A percentile compares a stretch with the other conserved stretches of the same genome.
Evolutionary conservation across 352 stramenopile species (phyloP).

Genomic region (Globisporangium nodosum): DNA sequence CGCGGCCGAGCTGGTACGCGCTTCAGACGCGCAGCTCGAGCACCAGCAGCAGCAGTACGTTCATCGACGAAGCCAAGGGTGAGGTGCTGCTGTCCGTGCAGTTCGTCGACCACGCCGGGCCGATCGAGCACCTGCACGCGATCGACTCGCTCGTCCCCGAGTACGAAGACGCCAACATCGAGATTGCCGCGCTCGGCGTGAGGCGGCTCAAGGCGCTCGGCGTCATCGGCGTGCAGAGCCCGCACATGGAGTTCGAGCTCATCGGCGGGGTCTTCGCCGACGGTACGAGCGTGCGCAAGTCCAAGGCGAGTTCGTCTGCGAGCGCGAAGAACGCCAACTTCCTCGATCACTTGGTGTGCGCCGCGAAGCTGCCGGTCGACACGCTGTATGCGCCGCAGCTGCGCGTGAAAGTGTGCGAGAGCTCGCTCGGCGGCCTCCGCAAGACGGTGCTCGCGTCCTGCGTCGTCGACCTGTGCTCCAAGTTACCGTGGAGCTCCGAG

Average conservation of each 20-base stretch:
- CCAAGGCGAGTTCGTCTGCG: constrained; percentile 26
- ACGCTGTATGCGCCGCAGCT: constrained; percentile 58
- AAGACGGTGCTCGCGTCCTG: constrained; percentile 51
- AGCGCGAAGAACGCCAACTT: constrained; percentile 73
- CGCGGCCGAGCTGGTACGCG: constrained; percentile 47
- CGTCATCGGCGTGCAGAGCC: constrained; percentile 47
- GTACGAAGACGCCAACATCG: constrained; percentile 46
- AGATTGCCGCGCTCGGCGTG: constrained; percentile 67
- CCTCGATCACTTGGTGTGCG: constrained; percentile 47
- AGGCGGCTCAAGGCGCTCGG: constrained; percentile 55
- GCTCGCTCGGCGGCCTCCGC: constrained; percentile 44
- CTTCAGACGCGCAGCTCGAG: constrained; percentile 20
- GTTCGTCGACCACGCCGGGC: constrained; percentile 41
- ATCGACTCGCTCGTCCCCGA: constrained; percentile 37
- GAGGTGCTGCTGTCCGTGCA: constrained; percentile 61
- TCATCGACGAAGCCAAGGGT: constrained; percentile 33
- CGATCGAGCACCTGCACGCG: constrained; percentile 20
- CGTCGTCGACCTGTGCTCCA: constrained; percentile 46
- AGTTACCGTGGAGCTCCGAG: constrained; percentile 63
- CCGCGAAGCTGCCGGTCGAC: constrained; percentile 51
- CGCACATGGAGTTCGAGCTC: constrained; percentile 67
- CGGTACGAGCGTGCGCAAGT: constrained; percentile 33
- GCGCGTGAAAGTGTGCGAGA: constrained; percentile 52
- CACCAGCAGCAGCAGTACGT: constrained; percentile 3
- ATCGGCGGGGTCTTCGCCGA: constrained; percentile 45